phyloP scores from a whole-genome alignment of 2,329 filamentous ascomycete species.

The Fusarium sp. region DNA sequence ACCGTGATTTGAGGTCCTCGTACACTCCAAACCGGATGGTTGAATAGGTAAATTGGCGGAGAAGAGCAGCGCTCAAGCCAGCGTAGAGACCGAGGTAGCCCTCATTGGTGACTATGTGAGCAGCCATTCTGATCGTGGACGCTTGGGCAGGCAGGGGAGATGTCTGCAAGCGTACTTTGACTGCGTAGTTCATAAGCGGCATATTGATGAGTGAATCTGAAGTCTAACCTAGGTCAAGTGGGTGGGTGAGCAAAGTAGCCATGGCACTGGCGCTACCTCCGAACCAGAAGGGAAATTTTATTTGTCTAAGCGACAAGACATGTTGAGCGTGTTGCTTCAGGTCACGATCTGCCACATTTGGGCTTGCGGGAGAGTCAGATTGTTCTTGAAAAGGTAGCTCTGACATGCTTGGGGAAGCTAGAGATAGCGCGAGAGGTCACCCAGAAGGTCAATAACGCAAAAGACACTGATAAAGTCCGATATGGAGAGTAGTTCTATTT shows the following conservation, averaged over 20 bases:
- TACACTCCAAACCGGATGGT: conserved; percentile 7
- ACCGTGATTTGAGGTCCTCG: conserved; percentile 4
- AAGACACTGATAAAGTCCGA: no score
- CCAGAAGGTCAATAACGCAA: no score
- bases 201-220: neutral
- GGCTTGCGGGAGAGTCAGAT: neutral
- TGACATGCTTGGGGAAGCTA: neutral
- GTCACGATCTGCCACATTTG: neutral
- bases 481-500: no score
- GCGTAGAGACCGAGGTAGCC: neutral
- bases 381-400: neutral
- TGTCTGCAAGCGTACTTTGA: neutral
- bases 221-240: neutral
- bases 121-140: neutral
- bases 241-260: neutral
- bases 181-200: neutral
- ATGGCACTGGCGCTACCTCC: neutral
- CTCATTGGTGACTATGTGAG: neutral
- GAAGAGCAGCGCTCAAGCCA: neutral
- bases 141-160: neutral
- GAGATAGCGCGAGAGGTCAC: no score
- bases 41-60: conserved; percentile 9
- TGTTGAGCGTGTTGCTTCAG: neutral
- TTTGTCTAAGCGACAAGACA: no score
- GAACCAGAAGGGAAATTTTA: conserved; percentile 2